Percentiles rank a stretch among this genome's conserved stretches.
Conservation (phyloP, 2,329 filamentous ascomycete species). For the Pestalotiopsis sp. region DNA sequence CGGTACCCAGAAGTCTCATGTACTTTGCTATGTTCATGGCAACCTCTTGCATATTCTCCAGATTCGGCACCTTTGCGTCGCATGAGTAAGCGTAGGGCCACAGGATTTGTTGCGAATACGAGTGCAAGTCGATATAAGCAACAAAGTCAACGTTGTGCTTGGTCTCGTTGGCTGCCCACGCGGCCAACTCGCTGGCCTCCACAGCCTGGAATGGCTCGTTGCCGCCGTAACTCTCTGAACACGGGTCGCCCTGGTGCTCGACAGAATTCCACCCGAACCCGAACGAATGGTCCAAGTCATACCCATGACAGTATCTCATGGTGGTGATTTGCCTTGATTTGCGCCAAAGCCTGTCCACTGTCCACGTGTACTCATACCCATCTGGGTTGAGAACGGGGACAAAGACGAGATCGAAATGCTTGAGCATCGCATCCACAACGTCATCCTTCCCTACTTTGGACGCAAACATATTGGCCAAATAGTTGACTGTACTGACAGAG, state of each 20-base stretch:
- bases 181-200: conserved; percentile 74
- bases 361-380: conserved; percentile 93
- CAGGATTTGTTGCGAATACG: conserved; percentile 92
- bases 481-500: conserved; percentile 86
- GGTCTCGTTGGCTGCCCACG: conserved; percentile 83
- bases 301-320: conserved; percentile 80
- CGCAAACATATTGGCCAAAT: conserved; percentile 86
- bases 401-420: conserved; percentile 85
- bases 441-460: conserved; percentile 76
- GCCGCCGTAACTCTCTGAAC: conserved; percentile 88
- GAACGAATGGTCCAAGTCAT: conserved; percentile 89
- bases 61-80: conserved; percentile 72
- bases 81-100: conserved; percentile 93
- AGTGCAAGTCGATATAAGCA: conserved; percentile 89
- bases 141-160: conserved; percentile 73
- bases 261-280: conserved; percentile 81
- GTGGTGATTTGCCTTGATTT: conserved; percentile 88
- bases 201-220: conserved; percentile 80
- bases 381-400: conserved; percentile 91
- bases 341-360: conserved; percentile 88
- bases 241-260: conserved; percentile 72
- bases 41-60: conserved; percentile 91
- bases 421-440: conserved; percentile 75
- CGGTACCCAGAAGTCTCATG: conserved; percentile 73
- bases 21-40: conserved; percentile 87